Percentiles rank a stretch among this genome's conserved stretches.
Conservation (phyloP, 192 early-diverging fungal species). For the Coemansia sp. region DNA sequence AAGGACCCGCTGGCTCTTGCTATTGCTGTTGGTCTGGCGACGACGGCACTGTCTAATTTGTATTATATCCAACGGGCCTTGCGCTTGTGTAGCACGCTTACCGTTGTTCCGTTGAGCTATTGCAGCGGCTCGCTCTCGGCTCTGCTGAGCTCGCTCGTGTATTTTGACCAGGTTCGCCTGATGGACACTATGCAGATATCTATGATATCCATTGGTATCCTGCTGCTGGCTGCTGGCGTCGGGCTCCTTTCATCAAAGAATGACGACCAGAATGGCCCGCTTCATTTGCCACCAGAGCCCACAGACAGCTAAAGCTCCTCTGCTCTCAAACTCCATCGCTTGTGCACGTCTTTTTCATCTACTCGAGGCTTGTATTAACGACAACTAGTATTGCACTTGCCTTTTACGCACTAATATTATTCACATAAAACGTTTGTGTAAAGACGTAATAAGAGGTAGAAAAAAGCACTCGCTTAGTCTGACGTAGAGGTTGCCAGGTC, state of each 20-base stretch:
- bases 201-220: conserved; percentile 66
- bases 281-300: conserved; percentile 18
- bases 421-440: neutral
- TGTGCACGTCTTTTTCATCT: neutral
- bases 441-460: neutral
- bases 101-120: conserved; percentile 71
- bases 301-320: conserved; percentile 3
- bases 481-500: conserved; percentile 22
- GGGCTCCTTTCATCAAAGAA: conserved; percentile 60
- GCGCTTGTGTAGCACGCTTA: conserved; percentile 69
- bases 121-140: conserved; percentile 73
- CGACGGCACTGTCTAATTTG: conserved; percentile 55
- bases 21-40: conserved; percentile 58
- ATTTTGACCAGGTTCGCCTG: conserved; percentile 69
- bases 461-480: neutral
- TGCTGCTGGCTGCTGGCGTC: conserved; percentile 64
- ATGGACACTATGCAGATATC: conserved; percentile 60
- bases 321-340: neutral
- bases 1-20: conserved; percentile 67
- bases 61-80: conserved; percentile 77
- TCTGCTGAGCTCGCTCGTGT: conserved; percentile 75
- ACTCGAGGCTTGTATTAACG: neutral
- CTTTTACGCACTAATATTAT: neutral
- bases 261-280: conserved; percentile 33
- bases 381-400: neutral